Base-by-base conservation (phyloP, 257 asterid species). In the Petrea volubilis region DNA sequence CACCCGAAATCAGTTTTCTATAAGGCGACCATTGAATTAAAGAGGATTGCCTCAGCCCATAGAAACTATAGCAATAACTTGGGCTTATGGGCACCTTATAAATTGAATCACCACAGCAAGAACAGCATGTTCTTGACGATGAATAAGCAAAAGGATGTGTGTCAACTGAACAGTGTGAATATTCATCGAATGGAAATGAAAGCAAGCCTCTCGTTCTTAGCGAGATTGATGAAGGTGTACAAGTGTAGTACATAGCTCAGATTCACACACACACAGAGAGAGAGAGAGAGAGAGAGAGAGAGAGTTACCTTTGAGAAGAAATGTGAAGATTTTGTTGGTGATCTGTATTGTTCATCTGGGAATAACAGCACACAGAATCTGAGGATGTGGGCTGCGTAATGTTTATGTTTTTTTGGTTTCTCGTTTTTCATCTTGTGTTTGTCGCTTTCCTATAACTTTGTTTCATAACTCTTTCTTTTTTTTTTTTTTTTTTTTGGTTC, bases 21-120 rank as follows among this genome's bases (percentile, higher is more conserved):
- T 68, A 80, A 31, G 86, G 80, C 51, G 89, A 57, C 82, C 85
- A 78, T 47, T 85, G 96, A 79, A 92, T 90, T 76, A 90, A 82
- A 74, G 86, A 85, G 36, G 98, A 95, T 60, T 90, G 97, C 76
- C 91, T 82, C 56, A 82, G 73, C 46, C 97, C 95, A 72, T 78
- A 77, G 2, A 82, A 76, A 70, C 58, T 73, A 51, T 52, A 80
- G 49, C 84, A 72, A 67, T 77, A 85, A 76, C 67, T 80, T 66
- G 93, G 85, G 68, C 46, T 34, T 56, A 71, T 7, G 25, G 90
- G 86, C 51, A 64, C 64, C 44, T 82, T 81, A 73, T 55, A 74
- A 4, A 77, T 34, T 5, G 86, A 80, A 80, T 65, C 81, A 44
- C 75, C 68, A 68, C 88, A 90, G 83, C 87, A 88, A 66, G 74